These are phyloP conservation scores for Oryza glaberrima DNA, from an alignment of 176 grass and related monocot genomes.

Conservation along the genomic window DNA sequence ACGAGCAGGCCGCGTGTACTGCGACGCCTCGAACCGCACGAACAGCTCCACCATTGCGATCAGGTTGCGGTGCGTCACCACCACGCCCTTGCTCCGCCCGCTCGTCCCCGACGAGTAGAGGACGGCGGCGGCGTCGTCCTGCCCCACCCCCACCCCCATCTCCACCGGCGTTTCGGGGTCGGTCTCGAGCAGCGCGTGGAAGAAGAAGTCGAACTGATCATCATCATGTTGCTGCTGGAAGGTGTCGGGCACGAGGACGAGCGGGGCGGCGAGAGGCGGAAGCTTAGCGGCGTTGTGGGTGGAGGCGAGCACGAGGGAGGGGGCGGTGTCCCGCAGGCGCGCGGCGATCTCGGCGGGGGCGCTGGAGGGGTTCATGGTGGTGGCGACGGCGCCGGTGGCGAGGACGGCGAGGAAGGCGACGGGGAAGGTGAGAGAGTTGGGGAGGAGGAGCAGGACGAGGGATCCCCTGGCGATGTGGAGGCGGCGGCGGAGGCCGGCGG, in stretches of 20 bases:
- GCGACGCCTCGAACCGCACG: conserved; percentile 69
- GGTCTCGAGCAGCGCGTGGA: conserved; percentile 45
- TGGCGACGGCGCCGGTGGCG: background rate
- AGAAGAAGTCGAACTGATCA: conserved; percentile 54
- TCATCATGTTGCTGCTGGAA: background rate
- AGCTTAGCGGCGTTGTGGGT: background rate
- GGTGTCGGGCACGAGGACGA: background rate
- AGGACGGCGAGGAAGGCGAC: background rate
- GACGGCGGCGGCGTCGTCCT: background rate
- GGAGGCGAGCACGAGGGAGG: background rate
- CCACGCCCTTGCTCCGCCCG: conserved; percentile 37
- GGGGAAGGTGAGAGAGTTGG: background rate
- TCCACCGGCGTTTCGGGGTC: background rate
- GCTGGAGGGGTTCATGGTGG: background rate
- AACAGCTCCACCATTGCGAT: conserved; percentile 79
- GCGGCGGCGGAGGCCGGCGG: background rate
- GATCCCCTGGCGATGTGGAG: background rate
- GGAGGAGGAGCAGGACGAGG: background rate
- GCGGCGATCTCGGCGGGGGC: background rate
- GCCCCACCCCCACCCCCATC: background rate
- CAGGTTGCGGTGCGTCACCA: conserved; percentile 62
- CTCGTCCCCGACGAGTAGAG: background rate
- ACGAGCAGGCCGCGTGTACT: conserved; percentile 54
- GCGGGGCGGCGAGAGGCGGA: background rate
- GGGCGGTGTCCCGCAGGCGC: background rate